Percentiles rank a stretch among this genome's conserved stretches.
phyloP scores from a whole-genome alignment of 106 monocot genomes.

The Dioscorea dumetorum region DNA sequence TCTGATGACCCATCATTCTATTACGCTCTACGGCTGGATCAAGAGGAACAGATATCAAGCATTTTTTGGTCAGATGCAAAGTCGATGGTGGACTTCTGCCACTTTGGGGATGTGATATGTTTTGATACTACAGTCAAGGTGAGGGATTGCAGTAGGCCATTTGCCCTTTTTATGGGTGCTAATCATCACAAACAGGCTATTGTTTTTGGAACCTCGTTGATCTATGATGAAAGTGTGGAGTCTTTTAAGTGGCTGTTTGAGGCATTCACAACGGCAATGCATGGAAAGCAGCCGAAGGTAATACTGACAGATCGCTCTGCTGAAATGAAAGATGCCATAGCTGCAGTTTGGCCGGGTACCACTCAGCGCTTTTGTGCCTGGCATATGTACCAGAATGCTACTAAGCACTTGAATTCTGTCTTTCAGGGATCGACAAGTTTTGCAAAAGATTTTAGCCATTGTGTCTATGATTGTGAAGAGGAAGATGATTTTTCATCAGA shows the following conservation, averaged over 20 bases:
- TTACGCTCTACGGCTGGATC: conserved; percentile 26
- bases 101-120: conserved; percentile 32
- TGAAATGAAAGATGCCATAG: conserved; percentile 17
- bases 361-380: conserved; percentile 27
- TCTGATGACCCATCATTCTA: conserved; percentile 24
- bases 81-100: conserved; percentile 19
- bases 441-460: conserved; percentile 18
- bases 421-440: conserved; percentile 25
- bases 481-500: conserved; percentile 21
- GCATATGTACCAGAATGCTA: conserved; percentile 26
- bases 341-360: conserved; percentile 19
- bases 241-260: conserved; percentile 38
- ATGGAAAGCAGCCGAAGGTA: conserved; percentile 18
- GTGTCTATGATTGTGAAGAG: conserved; percentile 22
- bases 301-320: conserved; percentile 16
- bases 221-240: conserved; percentile 25
- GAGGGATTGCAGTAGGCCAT: conserved; percentile 20
- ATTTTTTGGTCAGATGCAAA: conserved; percentile 39
- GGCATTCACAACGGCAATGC: conserved; percentile 24
- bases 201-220: conserved; percentile 28
- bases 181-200: conserved; percentile 39
- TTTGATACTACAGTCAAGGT: conserved; percentile 25
- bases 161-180: conserved; percentile 22
- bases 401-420: conserved; percentile 25
- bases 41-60: conserved; percentile 15